These are phyloP conservation scores for Sclerotinia borealis DNA, from an alignment of 2,329 filamentous ascomycete genomes.

Conservation along the genomic window DNA sequence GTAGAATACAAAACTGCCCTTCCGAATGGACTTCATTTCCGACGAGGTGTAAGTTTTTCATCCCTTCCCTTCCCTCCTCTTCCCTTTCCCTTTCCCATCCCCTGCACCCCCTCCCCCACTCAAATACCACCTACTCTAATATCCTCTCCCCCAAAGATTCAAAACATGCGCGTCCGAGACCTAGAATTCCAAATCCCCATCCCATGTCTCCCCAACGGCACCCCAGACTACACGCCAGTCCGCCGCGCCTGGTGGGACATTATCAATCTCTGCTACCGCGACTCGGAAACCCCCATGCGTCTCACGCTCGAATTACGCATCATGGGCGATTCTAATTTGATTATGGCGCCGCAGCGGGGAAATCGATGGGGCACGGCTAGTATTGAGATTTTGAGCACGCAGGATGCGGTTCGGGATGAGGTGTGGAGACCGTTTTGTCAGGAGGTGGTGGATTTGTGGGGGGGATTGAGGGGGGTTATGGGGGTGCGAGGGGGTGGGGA, in stretches of 20 bases:
- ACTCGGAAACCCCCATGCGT: constrained; percentile 36
- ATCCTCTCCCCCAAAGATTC: constrained; percentile 25
- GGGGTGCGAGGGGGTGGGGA: background rate
- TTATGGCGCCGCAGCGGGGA: constrained; percentile 40
- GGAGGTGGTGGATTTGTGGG: constrained; percentile 39
- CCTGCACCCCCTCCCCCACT: too few species aligned
- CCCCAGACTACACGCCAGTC: constrained; percentile 38
- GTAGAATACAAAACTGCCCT: constrained; percentile 37
- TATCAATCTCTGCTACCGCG: constrained; percentile 39
- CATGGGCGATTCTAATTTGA: constrained; percentile 37
- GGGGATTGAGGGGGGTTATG: constrained; percentile 27
- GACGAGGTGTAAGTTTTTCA: constrained; percentile 35
- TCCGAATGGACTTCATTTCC: constrained; percentile 42
- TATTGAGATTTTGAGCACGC: constrained; percentile 40
- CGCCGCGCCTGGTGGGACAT: constrained; percentile 46
- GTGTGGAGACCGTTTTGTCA: constrained; percentile 39
- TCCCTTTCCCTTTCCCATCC: background rate
- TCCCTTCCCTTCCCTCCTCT: background rate
- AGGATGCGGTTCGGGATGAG: constrained; percentile 34
- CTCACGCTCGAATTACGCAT: constrained; percentile 41
- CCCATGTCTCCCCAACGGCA: constrained; percentile 27
- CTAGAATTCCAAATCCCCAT: constrained; percentile 42
- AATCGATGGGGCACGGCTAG: constrained; percentile 38
- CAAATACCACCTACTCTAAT: background rate
- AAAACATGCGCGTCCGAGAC: constrained; percentile 42